phyloP scores from a whole-genome alignment of 805 yeast genomes.

The Monosporozyma yasuniensis region DNA sequence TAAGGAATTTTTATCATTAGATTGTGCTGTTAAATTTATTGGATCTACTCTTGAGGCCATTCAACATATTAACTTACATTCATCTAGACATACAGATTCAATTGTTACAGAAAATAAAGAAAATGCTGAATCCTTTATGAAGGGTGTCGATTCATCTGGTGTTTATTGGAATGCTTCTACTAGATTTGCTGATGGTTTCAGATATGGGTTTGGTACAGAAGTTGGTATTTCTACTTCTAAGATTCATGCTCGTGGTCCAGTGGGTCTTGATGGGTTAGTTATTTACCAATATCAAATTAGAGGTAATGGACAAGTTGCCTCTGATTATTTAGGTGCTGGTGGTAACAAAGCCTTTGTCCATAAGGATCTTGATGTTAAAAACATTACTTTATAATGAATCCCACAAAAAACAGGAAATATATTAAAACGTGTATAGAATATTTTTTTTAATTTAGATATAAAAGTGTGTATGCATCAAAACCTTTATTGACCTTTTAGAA shows the following conservation, averaged over 20 bases:
- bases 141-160: constrained; percentile 89
- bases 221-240: constrained; percentile 96
- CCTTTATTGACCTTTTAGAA: too few relatives aligned
- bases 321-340: constrained; percentile 89
- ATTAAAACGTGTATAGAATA: too few relatives aligned
- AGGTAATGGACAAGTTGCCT: constrained; percentile 89
- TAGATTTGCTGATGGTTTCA: constrained; percentile 95
- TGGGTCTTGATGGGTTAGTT: constrained; percentile 93
- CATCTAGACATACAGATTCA: constrained; percentile 94
- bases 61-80: constrained; percentile 75
- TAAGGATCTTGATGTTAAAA: constrained; percentile 42
- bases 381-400: constrained; percentile 26
- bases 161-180: constrained; percentile 97
- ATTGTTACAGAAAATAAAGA: constrained; percentile 70
- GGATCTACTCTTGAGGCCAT: constrained; percentile 63
- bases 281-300: constrained; percentile 88
- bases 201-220: constrained; percentile 98
- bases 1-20: constrained; percentile 75
- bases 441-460: too few relatives aligned
- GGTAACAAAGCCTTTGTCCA: constrained; percentile 75
- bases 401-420: too few relatives aligned
- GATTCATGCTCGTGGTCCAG: constrained; percentile 98
- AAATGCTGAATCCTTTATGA: constrained; percentile 67
- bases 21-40: constrained; percentile 65
- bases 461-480: too few relatives aligned